Conservation (phyloP, 164 flowering plant genomes). For the Sextonia rubra region DNA sequence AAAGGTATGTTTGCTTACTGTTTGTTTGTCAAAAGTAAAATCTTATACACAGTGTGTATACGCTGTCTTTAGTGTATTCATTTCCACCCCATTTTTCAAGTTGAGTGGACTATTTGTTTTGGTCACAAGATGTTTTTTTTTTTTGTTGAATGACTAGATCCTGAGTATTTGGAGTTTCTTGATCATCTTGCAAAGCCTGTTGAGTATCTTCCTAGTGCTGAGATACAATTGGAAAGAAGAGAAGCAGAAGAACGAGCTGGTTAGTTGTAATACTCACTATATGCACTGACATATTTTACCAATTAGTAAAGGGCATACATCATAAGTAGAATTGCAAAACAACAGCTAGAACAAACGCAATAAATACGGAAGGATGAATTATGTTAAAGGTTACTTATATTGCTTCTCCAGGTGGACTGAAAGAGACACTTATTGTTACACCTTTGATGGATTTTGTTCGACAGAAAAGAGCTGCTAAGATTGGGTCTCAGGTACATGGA, state of each 20-base stretch:
- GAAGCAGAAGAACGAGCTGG: conserved; percentile 89
- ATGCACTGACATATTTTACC: not conserved
- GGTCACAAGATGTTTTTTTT: conserved; percentile 25
- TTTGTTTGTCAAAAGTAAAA: not conserved
- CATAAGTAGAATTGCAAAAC: not conserved
- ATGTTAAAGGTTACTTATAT: conserved; percentile 1
- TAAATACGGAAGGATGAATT: not conserved
- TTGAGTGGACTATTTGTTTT: conserved; percentile 3
- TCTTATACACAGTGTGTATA: not conserved
- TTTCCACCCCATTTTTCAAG: not conserved
- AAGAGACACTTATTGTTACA: conserved; percentile 67
- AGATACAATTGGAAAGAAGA: conserved; percentile 80
- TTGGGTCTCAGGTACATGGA: conserved; percentile 57
- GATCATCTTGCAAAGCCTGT: conserved; percentile 78
- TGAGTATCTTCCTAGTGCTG: conserved; percentile 97
- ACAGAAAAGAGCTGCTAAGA: conserved; percentile 86
- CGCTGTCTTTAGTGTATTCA: not conserved
- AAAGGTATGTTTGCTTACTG: conserved; percentile 45
- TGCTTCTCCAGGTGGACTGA: conserved; percentile 45
- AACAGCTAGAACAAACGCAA: not conserved
- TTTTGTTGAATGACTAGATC: conserved; percentile 51
- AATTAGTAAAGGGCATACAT: not conserved
- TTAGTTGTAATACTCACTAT: conserved; percentile 25
- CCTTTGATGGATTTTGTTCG: conserved; percentile 90
- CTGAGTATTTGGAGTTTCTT: conserved; percentile 85